Conservation (phyloP, 1,284 basidiomycete species). For the Thelephora terrestris region DNA sequence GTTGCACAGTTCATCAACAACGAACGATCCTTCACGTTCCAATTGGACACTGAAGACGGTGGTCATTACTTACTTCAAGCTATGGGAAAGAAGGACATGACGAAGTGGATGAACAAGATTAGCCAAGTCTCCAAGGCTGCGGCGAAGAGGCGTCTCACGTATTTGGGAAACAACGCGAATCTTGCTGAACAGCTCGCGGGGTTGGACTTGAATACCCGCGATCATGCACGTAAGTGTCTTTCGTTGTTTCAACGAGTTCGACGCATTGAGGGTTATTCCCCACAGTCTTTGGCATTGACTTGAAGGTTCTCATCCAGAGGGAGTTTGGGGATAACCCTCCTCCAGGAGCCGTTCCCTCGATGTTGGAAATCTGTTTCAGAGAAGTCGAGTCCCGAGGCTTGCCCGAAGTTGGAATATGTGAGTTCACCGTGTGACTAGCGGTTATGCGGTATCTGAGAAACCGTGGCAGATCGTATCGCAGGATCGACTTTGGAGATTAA, state of each 20-base stretch:
- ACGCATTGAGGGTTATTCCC: constrained; percentile 4
- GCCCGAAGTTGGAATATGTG: constrained; percentile 75
- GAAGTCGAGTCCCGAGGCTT: constrained; percentile 70
- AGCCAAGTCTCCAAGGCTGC: constrained; percentile 57
- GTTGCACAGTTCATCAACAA: constrained; percentile 64
- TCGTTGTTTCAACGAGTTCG: not conserved
- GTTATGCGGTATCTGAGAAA: not conserved
- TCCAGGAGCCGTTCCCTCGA: constrained; percentile 49
- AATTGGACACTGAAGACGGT: constrained; percentile 76
- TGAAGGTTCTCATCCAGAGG: constrained; percentile 56
- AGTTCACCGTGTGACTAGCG: constrained; percentile 18
- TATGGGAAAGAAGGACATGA: constrained; percentile 54
- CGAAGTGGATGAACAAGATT: constrained; percentile 66
- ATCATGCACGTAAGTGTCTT: constrained; percentile 54
- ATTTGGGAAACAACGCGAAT: constrained; percentile 62
- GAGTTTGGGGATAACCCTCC: constrained; percentile 43
- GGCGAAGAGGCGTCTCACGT: constrained; percentile 71
- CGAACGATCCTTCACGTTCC: constrained; percentile 71
- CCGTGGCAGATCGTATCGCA: constrained; percentile 61
- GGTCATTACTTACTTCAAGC: constrained; percentile 74
- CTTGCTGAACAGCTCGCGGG: constrained; percentile 57
- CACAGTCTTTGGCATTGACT: constrained; percentile 68
- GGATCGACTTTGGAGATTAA: constrained; percentile 65
- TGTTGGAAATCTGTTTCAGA: constrained; percentile 52
- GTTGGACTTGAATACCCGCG: constrained; percentile 29